A percentile compares a stretch with the other conserved stretches of the same genome.
Evolutionary conservation across 352 stramenopile species (phyloP).

Genomic region (Elongisporangium senticosum): DNA sequence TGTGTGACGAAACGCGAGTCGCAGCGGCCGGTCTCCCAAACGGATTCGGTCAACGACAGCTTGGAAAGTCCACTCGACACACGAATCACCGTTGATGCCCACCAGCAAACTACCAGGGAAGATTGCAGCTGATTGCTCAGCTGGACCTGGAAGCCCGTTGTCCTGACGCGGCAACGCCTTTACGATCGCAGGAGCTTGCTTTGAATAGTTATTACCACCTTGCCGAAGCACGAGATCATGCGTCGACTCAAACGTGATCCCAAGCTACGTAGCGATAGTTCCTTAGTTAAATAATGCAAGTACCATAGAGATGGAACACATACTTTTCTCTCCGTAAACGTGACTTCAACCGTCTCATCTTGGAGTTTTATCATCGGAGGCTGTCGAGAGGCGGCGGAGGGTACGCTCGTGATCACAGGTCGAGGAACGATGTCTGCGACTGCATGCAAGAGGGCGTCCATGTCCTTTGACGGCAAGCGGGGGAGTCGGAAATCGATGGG

Average conservation of each 20-base stretch:
- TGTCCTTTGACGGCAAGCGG: slow-evolving; percentile 38
- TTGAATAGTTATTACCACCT: slow-evolving; percentile 20
- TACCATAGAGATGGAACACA: slow-evolving; percentile 7
- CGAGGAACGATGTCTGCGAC: slow-evolving; percentile 37
- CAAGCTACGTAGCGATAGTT: slow-evolving; percentile 28
- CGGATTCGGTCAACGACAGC: slow-evolving; percentile 58
- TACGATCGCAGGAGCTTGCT: slow-evolving; percentile 31
- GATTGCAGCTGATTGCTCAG: slow-evolving; percentile 50
- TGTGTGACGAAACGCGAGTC: slow-evolving; percentile 58
- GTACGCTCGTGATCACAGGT: slow-evolving; percentile 16
- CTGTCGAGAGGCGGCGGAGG: not conserved
- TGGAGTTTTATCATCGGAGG: not conserved
- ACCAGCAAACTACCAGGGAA: slow-evolving; percentile 54
- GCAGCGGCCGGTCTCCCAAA: slow-evolving; percentile 36
- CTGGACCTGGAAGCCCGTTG: slow-evolving; percentile 52
- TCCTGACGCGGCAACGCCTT: slow-evolving; percentile 58
- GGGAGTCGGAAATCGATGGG: slow-evolving; percentile 50
- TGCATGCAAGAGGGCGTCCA: slow-evolving; percentile 26
- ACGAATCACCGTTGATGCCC: slow-evolving; percentile 65
- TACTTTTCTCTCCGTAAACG: slow-evolving; percentile 64
- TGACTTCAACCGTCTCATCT: slow-evolving; percentile 49
- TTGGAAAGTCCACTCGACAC: slow-evolving; percentile 52
- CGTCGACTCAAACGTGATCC: slow-evolving; percentile 75
- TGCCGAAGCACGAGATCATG: slow-evolving; percentile 50
- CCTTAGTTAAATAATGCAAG: not conserved